A percentile compares a stretch with the other conserved stretches of the same genome.
Evolutionary conservation across 768 basidiomycete species (phyloP).

Genomic region (Suillus alpinus): DNA sequence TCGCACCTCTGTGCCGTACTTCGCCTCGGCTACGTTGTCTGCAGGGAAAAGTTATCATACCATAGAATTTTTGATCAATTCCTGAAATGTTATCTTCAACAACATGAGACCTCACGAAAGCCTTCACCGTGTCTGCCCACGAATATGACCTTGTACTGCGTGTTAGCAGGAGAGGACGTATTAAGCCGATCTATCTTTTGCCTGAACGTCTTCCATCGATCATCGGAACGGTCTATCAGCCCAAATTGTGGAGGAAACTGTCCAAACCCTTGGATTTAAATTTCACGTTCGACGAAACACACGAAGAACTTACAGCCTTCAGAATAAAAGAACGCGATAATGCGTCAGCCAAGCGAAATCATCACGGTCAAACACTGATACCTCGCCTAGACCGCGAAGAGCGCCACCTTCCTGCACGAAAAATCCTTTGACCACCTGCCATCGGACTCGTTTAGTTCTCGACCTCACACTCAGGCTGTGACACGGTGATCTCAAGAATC

Average conservation of each 20-base stretch:
- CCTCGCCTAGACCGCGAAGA: background rate
- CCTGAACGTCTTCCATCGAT: constrained; percentile 50
- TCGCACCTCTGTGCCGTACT: constrained; percentile 54
- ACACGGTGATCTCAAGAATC: background rate
- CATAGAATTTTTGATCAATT: constrained; percentile 50
- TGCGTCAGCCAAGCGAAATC: background rate
- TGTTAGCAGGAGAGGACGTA: constrained; percentile 30
- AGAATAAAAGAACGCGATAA: background rate
- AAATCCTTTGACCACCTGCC: constrained; percentile 1
- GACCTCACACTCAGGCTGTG: no score
- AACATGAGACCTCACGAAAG: constrained; percentile 48
- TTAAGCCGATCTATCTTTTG: constrained; percentile 47
- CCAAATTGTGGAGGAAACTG: constrained; percentile 61
- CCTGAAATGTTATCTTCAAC: constrained; percentile 48
- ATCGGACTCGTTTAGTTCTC: background rate
- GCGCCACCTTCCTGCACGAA: background rate
- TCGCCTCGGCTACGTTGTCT: constrained; percentile 71
- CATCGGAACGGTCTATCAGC: constrained; percentile 45
- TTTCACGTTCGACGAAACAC: background rate
- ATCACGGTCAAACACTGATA: background rate
- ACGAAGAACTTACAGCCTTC: background rate
- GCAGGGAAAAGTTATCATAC: constrained; percentile 19
- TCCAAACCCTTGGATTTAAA: background rate
- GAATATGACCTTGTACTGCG: constrained; percentile 61
- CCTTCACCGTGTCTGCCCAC: constrained; percentile 73